Base-by-base conservation (phyloP, 1,284 basidiomycete species). In the Lentinula novae-zelandiae region DNA sequence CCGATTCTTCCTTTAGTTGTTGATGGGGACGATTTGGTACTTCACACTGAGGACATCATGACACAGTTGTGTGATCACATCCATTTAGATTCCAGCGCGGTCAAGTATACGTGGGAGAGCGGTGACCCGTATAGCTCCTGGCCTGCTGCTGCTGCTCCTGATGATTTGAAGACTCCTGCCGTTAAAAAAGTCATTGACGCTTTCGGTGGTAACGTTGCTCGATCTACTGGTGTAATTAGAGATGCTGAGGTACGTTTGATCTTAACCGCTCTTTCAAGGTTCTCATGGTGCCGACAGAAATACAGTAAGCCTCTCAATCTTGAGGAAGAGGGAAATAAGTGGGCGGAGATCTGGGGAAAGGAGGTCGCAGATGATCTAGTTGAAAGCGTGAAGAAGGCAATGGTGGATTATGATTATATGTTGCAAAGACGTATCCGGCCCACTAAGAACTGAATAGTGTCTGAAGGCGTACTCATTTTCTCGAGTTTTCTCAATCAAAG, bases 381-480 rank as follows among this genome's bases (percentile, higher is more conserved):
- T 12, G 34, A 58, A 13, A 38, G 33, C 38, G 48, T 22, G 33
- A 58, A 34, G 22, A 36, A 50, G 57, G 57, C 34, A 33, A 58
- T 58, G 57, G 34, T 40, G n/a, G 57, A 58, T 51, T 58, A 58
- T 13, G 57, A 58, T 12, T 58, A 58, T 58, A 58, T 58, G 57
- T 51, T 58, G 57, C 31, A 58, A 39, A 58, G 46, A 40, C 57
- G 57, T 34, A 51, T 58, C 4, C 57, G 57, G 51, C 57, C 57
- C 39, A 46, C n/a, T 3, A 22, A 7, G 8, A 38, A 38, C 36
- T 38, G 12, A 38, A 12, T 12, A 38, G 8, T 9, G 36, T 38
- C 2, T 0, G 12, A 8, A 38, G 7, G 36, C 27, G 27, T 27
- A 27, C 27, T 27, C 3, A 27, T 27, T 27, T 27, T 27, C 27